phyloP scores from a whole-genome alignment of 495 filamentous ascomycete genomes.

The Acidiella bohemica region DNA sequence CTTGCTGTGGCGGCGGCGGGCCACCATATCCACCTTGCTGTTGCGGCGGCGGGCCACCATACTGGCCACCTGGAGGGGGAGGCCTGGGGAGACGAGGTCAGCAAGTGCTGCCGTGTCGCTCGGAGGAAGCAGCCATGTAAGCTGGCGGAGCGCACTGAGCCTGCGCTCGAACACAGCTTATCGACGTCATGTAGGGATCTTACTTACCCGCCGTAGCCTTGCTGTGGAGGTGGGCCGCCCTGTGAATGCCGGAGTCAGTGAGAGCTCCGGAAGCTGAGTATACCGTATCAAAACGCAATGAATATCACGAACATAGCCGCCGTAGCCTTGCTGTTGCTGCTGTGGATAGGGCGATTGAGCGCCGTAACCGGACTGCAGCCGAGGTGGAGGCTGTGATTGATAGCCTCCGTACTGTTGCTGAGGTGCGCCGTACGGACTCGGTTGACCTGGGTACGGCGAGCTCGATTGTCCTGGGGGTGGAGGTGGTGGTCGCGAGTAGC shows the following conservation, averaged over 20 bases:
- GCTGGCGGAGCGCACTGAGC: no score
- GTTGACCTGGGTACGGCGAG: constrained; percentile 8
- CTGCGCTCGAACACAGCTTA: no score
- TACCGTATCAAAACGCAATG: background rate
- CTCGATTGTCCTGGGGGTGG: constrained; percentile 5
- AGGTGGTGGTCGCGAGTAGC: constrained; percentile 11
- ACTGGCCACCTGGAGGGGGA: constrained; percentile 15
- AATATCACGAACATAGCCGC: constrained; percentile 21
- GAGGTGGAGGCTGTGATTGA: constrained; percentile 3
- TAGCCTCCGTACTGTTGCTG: constrained; percentile 17
- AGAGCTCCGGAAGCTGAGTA: background rate
- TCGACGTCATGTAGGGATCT: no score
- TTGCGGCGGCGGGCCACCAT: constrained; percentile 17
- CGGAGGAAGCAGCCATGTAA: no score
- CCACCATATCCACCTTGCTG: constrained; percentile 19
- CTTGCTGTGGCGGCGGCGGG: constrained; percentile 11
- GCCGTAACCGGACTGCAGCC: constrained; percentile 3
- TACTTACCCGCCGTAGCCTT: no score
- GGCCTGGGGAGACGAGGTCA: constrained; percentile 9
- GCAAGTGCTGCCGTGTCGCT: no score
- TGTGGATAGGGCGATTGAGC: constrained; percentile 1
- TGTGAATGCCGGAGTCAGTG: constrained; percentile 8
- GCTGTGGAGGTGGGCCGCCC: constrained; percentile 17
- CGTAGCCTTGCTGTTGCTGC: constrained; percentile 5
- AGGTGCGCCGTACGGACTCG: no score